Conservation (phyloP, 2,329 filamentous ascomycete species). For the Cadophora sp. region DNA sequence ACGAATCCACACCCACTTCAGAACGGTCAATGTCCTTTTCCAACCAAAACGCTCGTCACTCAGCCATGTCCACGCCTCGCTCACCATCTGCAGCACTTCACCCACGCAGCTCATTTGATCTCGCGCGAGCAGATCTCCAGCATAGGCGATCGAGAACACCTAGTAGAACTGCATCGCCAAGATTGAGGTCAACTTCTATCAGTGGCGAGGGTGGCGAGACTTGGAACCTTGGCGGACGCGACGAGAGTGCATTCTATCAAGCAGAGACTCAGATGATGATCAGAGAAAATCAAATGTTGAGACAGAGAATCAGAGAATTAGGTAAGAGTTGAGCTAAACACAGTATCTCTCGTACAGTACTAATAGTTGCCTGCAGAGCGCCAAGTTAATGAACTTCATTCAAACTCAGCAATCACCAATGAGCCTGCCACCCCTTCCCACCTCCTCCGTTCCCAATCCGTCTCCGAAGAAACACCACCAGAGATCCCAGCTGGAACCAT, state of each 20-base stretch:
- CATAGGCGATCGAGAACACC: constrained; percentile 64
- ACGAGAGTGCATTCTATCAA: constrained; percentile 81
- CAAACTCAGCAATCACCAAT: constrained; percentile 41
- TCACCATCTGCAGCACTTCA: constrained; percentile 51
- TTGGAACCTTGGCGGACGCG: constrained; percentile 67
- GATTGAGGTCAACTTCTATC: constrained; percentile 63
- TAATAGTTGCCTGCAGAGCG: constrained; percentile 38
- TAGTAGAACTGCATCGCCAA: constrained; percentile 61
- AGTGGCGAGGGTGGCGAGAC: constrained; percentile 64
- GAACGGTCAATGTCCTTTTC: constrained; percentile 53
- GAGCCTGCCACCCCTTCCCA: constrained; percentile 43
- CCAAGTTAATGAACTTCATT: constrained; percentile 39
- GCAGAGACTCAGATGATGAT: constrained; percentile 81
- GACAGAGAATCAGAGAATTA: constrained; percentile 74
- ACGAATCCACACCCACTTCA: constrained; percentile 52
- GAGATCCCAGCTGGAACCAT: neutral
- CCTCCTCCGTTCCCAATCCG: constrained; percentile 40
- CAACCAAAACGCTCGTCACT: constrained; percentile 45
- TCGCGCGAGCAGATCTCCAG: constrained; percentile 58
- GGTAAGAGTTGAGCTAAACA: constrained; percentile 53
- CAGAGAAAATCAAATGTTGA: constrained; percentile 84
- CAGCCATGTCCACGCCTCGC: constrained; percentile 55
- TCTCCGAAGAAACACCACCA: constrained; percentile 36
- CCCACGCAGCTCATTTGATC: constrained; percentile 65
- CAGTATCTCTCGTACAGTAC: neutral